Percentiles rank a stretch among this genome's conserved stretches.
phyloP scores from a whole-genome alignment of 2,329 filamentous ascomycete genomes.

The Teratosphaeria destructans region DNA sequence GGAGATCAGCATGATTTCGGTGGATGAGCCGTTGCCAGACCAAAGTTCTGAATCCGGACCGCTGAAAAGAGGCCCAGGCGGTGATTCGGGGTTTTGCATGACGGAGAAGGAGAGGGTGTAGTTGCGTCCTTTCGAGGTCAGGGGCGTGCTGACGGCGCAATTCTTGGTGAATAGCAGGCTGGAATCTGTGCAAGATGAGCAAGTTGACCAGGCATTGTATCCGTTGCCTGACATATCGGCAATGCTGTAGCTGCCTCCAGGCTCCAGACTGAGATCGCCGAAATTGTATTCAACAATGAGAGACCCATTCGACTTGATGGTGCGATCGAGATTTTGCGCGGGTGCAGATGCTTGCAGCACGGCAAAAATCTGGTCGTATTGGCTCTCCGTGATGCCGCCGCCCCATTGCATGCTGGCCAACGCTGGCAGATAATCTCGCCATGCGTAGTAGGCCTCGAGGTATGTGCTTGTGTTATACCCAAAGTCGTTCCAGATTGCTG shows the following conservation, averaged over 20 bases:
- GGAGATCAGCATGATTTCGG: conserved; percentile 28
- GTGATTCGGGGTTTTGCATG: conserved; percentile 28
- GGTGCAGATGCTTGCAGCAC: conserved; percentile 33
- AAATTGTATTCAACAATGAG: conserved; percentile 30
- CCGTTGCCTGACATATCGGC: conserved; percentile 30
- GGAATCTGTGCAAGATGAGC: conserved; percentile 11
- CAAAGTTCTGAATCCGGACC: conserved; percentile 18
- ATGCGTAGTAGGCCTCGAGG: conserved; percentile 43
- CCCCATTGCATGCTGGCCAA: conserved; percentile 46
- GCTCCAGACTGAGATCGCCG: conserved; percentile 2
- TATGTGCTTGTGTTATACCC: conserved; percentile 43
- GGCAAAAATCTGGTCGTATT: conserved; percentile 31
- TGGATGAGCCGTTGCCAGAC: conserved; percentile 10
- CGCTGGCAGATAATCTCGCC: conserved; percentile 41
- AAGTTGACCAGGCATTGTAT: conserved; percentile 33
- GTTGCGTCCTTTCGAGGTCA: conserved; percentile 45
- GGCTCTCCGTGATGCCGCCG: conserved; percentile 33
- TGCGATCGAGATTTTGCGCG: conserved; percentile 41
- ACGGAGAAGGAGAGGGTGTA: conserved; percentile 44
- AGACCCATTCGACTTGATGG: conserved; percentile 27
- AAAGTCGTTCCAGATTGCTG: conserved; percentile 46
- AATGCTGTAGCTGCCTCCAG: conserved; percentile 10
- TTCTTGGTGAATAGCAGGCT: conserved; percentile 14
- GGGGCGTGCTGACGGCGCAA: conserved; percentile 38
- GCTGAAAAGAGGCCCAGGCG: conserved; percentile 35